These are phyloP conservation scores for Blastobotrys arbuscula DNA, from an alignment of 1,139 yeast genomes.

Conservation along the genomic window DNA sequence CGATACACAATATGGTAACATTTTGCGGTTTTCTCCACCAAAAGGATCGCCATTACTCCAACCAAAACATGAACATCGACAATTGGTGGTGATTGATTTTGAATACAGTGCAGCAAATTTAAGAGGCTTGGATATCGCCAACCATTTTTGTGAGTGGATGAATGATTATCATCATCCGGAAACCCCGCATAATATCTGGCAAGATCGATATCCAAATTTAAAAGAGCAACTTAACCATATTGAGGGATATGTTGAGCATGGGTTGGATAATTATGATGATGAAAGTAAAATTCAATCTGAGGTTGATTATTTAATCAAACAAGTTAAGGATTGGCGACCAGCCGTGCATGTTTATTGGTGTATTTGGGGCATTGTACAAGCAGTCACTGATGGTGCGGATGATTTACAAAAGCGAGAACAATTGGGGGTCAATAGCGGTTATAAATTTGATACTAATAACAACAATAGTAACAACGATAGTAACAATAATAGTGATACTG, in stretches of 20 bases:
- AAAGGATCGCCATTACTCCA: conserved; percentile 39
- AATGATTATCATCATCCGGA: conserved; percentile 73
- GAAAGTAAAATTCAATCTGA: conserved; percentile 44
- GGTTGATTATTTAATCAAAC: conserved; percentile 55
- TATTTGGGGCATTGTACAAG: conserved; percentile 85
- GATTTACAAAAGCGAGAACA: conserved; percentile 25
- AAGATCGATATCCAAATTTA: conserved; percentile 55
- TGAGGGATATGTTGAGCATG: conserved; percentile 59
- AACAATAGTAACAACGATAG: background rate
- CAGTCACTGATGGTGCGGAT: conserved; percentile 30
- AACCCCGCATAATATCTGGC: conserved; percentile 52
- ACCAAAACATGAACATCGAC: conserved; percentile 54
- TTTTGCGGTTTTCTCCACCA: conserved; percentile 42
- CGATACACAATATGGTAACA: conserved; percentile 93
- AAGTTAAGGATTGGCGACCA: conserved; percentile 73
- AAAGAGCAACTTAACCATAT: conserved; percentile 67
- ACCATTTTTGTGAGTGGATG: conserved; percentile 96
- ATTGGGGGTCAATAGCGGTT: conserved; percentile 26
- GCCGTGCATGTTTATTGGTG: conserved; percentile 79
- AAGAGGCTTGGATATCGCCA: conserved; percentile 85
- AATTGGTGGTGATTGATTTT: conserved; percentile 88
- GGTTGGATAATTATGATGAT: conserved; percentile 31
- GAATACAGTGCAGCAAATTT: conserved; percentile 94
- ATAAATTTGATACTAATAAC: conserved; percentile 20
- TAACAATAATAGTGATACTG: conserved; percentile 4